Percentiles rank a stretch among this genome's conserved stretches.
phyloP scores from a whole-genome alignment of 2,329 filamentous ascomycete genomes.

The Botrytis elliptica region DNA sequence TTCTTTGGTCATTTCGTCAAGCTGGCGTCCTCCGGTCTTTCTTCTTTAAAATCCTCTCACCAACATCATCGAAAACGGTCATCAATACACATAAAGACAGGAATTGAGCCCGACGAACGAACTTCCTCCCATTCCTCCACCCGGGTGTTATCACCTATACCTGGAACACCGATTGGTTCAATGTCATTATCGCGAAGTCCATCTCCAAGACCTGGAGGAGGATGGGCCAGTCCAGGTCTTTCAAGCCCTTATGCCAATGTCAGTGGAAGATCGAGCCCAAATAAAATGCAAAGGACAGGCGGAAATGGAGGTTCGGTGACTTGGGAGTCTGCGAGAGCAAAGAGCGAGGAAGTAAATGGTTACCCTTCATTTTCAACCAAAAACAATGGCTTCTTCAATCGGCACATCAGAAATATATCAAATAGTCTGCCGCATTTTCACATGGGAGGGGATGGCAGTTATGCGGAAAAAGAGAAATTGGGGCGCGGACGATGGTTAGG shows the following conservation, averaged over 20 bases:
- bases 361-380: slow-evolving; percentile 78
- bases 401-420: slow-evolving; percentile 79
- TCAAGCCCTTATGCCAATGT: slow-evolving; percentile 57
- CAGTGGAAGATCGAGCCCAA: slow-evolving; percentile 69
- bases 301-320: slow-evolving; percentile 60
- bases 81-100: slow-evolving; percentile 24
- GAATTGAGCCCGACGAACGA: slow-evolving; percentile 16
- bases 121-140: slow-evolving; percentile 22
- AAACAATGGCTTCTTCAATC: slow-evolving; percentile 82
- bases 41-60: slow-evolving; percentile 16
- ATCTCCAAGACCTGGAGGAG: slow-evolving; percentile 78
- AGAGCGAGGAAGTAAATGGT: slow-evolving; percentile 69
- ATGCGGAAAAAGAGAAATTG: slow-evolving; percentile 76
- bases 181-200: slow-evolving; percentile 90
- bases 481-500: slow-evolving; percentile 57
- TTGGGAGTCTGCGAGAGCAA: slow-evolving; percentile 81
- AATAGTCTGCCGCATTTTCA: slow-evolving; percentile 75
- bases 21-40: slow-evolving; percentile 21
- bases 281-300: slow-evolving; percentile 45
- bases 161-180: slow-evolving; percentile 52
- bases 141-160: slow-evolving; percentile 35
- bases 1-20: slow-evolving; percentile 5
- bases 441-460: slow-evolving; percentile 46
- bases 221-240: slow-evolving; percentile 83
- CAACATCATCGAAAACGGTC: slow-evolving; percentile 22